Percentiles rank a stretch among this genome's conserved stretches.
phyloP scores from a whole-genome alignment of 352 stramenopile genomes.

The Stramenopiles sp. region DNA sequence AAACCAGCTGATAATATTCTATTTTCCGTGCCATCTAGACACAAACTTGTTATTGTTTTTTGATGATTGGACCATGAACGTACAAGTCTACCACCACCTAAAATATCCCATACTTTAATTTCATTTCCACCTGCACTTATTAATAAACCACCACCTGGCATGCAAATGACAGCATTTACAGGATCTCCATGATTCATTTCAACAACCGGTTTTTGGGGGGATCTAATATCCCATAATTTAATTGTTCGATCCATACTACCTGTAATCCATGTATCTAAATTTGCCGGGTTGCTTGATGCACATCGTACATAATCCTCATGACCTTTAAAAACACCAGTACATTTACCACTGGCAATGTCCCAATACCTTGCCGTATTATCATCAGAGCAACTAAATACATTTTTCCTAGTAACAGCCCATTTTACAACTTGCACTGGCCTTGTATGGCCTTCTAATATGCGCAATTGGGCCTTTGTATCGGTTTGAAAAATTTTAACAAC shows the following conservation, averaged over 20 bases:
- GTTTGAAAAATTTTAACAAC: conserved; percentile 60
- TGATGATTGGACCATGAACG: conserved; percentile 71
- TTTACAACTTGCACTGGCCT: conserved; percentile 42
- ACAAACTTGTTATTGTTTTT: conserved; percentile 73
- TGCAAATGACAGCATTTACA: conserved; percentile 58
- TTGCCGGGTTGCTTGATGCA: not conserved
- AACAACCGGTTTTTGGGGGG: conserved; percentile 14
- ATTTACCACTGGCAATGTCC: conserved; percentile 30
- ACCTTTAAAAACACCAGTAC: not conserved
- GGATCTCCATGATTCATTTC: conserved; percentile 55
- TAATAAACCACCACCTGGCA: conserved; percentile 44
- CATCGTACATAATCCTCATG: not conserved
- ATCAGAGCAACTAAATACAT: conserved; percentile 63
- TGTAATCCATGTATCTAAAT: not conserved
- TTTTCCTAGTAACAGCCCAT: conserved; percentile 51
- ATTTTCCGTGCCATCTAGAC: conserved; percentile 53
- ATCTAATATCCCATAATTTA: not conserved
- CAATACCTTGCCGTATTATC: conserved; percentile 76
- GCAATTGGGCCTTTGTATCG: conserved; percentile 47
- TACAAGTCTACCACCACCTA: conserved; percentile 53
- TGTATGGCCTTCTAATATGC: conserved; percentile 57
- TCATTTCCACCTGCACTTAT: conserved; percentile 60
- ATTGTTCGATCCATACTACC: not conserved
- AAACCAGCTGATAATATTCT: conserved; percentile 62
- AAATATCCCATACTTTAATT: conserved; percentile 73